Conservation (phyloP, 768 basidiomycete genomes). For the Xerocomus spinulosus region DNA sequence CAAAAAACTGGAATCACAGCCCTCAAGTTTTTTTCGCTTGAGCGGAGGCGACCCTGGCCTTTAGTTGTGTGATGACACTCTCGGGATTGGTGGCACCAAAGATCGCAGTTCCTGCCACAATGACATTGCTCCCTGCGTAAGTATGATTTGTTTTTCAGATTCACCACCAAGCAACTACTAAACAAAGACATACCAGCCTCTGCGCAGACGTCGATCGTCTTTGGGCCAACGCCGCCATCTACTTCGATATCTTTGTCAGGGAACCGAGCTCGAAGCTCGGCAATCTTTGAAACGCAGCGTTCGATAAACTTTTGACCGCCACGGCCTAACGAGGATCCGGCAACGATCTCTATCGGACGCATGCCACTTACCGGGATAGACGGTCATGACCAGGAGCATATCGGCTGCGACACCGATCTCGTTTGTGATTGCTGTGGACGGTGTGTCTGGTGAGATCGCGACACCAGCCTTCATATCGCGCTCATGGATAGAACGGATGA, state of each 20-base stretch:
- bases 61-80: slow-evolving; percentile 68
- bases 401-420: slow-evolving; percentile 79
- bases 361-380: slow-evolving; percentile 70
- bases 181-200: slow-evolving; percentile 60
- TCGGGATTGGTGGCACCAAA: slow-evolving; percentile 80
- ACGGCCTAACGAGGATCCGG: slow-evolving; percentile 47
- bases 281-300: slow-evolving; percentile 87
- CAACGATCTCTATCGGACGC: neutral
- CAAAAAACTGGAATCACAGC: neutral
- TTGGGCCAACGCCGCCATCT: slow-evolving; percentile 94
- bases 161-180: neutral
- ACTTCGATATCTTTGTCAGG: slow-evolving; percentile 96
- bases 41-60: slow-evolving; percentile 63
- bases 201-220: slow-evolving; percentile 83
- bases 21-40: slow-evolving; percentile 42
- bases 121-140: slow-evolving; percentile 85
- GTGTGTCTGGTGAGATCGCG: slow-evolving; percentile 95
- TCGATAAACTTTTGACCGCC: slow-evolving; percentile 97
- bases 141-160: neutral
- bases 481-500: slow-evolving; percentile 78
- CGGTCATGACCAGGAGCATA: slow-evolving; percentile 98
- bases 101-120: slow-evolving; percentile 96
- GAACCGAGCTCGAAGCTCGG: slow-evolving; percentile 85
- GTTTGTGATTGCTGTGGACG: slow-evolving; percentile 82
- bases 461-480: slow-evolving; percentile 91